These are phyloP conservation scores for Phlyctochytrium arcticum DNA, from an alignment of 192 early-diverging fungal species.

Conservation along the genomic window DNA sequence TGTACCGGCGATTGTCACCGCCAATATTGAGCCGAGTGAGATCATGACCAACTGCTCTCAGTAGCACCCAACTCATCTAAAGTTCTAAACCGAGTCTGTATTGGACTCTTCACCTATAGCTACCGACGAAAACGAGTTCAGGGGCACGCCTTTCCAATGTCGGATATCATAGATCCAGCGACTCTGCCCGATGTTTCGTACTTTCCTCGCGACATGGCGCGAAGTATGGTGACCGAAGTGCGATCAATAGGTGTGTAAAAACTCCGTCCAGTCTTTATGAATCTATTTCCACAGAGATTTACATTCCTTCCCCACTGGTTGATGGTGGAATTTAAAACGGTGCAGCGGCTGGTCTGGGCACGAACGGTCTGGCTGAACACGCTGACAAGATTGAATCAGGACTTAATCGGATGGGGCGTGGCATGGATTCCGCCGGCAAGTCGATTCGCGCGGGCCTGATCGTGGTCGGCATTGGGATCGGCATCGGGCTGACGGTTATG, in stretches of 20 bases:
- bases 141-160: too few species aligned
- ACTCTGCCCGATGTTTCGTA: constrained; percentile 2
- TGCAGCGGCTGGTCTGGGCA: constrained; percentile 21
- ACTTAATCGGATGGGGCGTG: constrained; percentile 4
- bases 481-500: constrained; percentile 13
- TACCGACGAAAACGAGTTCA: too few species aligned
- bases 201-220: constrained; percentile 7
- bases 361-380: constrained; percentile 17
- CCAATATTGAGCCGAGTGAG: too few species aligned
- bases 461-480: constrained; percentile 11
- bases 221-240: constrained; percentile 13
- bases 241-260: constrained; percentile 13
- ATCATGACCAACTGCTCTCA: too few species aligned
- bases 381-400: constrained; percentile 21
- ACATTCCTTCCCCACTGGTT: too few species aligned
- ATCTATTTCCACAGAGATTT: too few species aligned
- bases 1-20: too few species aligned
- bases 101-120: too few species aligned
- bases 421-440: neutral
- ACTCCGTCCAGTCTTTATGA: neutral
- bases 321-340: too few species aligned
- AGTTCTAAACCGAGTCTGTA: too few species aligned
- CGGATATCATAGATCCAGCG: neutral
- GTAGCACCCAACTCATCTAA: too few species aligned
- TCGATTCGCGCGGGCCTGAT: constrained; percentile 5